Base-by-base conservation (phyloP, 2,329 filamentous ascomycete genomes). In the Alternaria gansuensis region DNA sequence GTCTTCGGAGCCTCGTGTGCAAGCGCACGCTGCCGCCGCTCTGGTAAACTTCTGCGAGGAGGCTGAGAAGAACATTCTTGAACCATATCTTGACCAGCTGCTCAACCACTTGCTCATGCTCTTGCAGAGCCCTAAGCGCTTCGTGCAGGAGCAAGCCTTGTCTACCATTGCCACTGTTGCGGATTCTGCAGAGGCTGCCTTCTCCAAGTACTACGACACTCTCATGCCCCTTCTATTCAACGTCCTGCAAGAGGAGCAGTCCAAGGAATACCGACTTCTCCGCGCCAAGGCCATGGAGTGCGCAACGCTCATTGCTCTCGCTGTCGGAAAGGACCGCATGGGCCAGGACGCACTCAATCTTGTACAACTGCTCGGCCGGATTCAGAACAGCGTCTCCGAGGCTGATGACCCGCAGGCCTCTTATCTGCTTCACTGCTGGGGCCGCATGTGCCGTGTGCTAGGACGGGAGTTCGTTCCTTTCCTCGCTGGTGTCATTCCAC, bases 261-360 rank as follows among this genome's bases (percentile, higher is more conserved):
- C 93, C 52, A 97, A 96, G 80, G 95, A 99, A 73, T 93, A 93
- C 79, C 87, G 94, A 53, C 82, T 98, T 45, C 85, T 99, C 37
- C 88, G 94, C 58, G 95, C 95, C 49, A 99, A 99, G 83, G 95
- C 95, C 3, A 99, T 99, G 95, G 95, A 99, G 79, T 99, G 95
- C 75, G 94, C 95, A 17, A 99, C 95, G 7, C 82, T 99, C 41
- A 99, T 99, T 72, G 92, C 95, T 31, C 83, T 99, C 53, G 95
- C 95, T 29, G 95, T 99, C 60, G 95, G 95, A 51, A 95, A 96
- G 78, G 91, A 96, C 69, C 90, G 91, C 62, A 92, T 99, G 78
- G 93, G 92, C 9, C 84, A 86, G 64, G 94, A 99, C 79, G 93
- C 94, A 4, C 84, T 95, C 80, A 90, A 88, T 40, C 83, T 99